phyloP scores from a whole-genome alignment of 176 grass and related monocot species.

The Musa acuminata region DNA sequence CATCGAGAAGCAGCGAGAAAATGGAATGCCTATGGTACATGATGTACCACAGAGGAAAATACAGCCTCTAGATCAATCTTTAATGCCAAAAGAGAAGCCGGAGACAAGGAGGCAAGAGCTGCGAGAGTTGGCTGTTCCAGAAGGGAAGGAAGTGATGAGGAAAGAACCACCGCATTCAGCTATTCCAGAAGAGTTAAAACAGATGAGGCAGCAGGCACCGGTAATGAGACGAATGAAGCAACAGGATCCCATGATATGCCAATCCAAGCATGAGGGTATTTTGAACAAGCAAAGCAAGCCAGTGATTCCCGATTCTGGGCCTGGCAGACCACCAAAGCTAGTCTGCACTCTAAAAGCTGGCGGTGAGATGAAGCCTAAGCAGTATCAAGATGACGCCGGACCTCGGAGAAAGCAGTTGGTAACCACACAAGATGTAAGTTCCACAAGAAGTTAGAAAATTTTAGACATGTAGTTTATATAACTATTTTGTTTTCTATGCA shows the following conservation, averaged over 20 bases:
- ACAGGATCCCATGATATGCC: constrained; percentile 3
- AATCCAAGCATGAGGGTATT: constrained; percentile 28
- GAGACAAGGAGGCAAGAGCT: no score
- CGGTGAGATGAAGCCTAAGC: constrained; percentile 25
- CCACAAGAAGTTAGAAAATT: background rate
- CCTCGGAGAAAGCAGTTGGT: constrained; percentile 27
- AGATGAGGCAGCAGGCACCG: constrained; percentile 30
- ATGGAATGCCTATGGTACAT: constrained; percentile 11
- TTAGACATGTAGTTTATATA: background rate
- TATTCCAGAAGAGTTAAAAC: constrained; percentile 30
- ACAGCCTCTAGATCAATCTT: background rate
- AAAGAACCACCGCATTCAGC: no score
- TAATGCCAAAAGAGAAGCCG: background rate
- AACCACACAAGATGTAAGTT: constrained; percentile 37
- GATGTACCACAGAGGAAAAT: background rate
- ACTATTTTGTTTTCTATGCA: background rate
- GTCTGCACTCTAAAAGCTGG: background rate
- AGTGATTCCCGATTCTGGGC: constrained; percentile 6
- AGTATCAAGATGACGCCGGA: constrained; percentile 16
- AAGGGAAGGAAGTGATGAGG: no score
- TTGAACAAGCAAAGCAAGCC: constrained; percentile 24
- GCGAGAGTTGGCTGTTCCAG: no score
- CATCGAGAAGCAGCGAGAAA: background rate
- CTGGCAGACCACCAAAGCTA: constrained; percentile 24
- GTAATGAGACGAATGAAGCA: constrained; percentile 8